Evolutionary conservation across 2,329 filamentous ascomycete species (phyloP), one percentile per base, ranked within the genome.

Genomic region (Hysterium pulicare): DNA sequence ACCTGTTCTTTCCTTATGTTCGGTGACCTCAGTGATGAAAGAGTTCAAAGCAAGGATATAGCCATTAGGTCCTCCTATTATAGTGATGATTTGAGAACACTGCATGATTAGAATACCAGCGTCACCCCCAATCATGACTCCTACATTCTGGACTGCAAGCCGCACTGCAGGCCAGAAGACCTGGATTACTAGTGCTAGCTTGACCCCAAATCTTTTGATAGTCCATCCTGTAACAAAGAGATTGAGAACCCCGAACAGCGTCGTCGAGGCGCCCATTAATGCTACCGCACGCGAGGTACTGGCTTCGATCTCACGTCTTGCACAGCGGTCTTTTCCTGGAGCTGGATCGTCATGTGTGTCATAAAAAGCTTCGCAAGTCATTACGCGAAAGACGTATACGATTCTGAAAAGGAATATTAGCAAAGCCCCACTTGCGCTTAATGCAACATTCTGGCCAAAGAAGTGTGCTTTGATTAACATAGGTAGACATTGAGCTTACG

Each of bases 341-440:
- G 66, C 45, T 38, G 69, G 77, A 0, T 74, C 71, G 10, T 76
- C 72, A 53, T 86, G 77, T 2, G 69, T 69, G 26, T 73, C 68
- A 63, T 87, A 88, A 59, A 81, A 88, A 39, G 77, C 75, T 41
- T 87, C 81, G 63, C 84, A 88, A 38, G 80, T 81, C 83, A 87
- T 87, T 2, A 85, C 59, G 44, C 82, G 81, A 53, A 87, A 86
- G 19, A 83, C 81, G 61, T 84, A 85, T 34, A 85, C 62, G 5
- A 77, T 59, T 32, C 47, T 50, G 20, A 22, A 24, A 50, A 30
- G 15, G 4, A 4, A 30, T 16, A 28, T 30, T 19, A n/a, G 15
- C 33, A 22, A 11, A 23, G 20, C 35, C 28, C 6, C 54, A n/a
- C n/a, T n/a, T n/a, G n/a, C n/a, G n/a, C n/a, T n/a, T n/a, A n/a